Percentiles rank a stretch among this genome's conserved stretches.
phyloP scores from a whole-genome alignment of 2,329 filamentous ascomycete species.

The Arthrobotrys sphaeroides region DNA sequence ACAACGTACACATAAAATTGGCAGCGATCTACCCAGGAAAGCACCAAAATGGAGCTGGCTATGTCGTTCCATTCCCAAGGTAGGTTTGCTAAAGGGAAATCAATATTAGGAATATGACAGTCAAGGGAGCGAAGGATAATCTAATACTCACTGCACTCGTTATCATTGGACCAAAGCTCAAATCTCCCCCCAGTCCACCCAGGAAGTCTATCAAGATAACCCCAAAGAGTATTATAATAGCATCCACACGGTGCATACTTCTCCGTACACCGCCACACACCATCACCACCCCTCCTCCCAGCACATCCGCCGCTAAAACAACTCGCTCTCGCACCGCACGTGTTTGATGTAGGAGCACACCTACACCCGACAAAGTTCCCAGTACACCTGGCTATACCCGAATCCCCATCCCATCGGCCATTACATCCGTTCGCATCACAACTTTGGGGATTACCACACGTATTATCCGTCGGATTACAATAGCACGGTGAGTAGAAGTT shows the following conservation, averaged over 20 bases:
- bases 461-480: constrained; percentile 24
- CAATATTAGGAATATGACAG: neutral
- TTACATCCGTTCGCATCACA: constrained; percentile 21
- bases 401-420: constrained; percentile 17
- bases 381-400: constrained; percentile 5
- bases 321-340: constrained; percentile 13
- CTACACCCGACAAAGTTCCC: constrained; percentile 26
- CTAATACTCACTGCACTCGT: constrained; percentile 24
- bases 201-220: neutral
- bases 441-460: constrained; percentile 11
- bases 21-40: neutral
- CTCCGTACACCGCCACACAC: constrained; percentile 17
- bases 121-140: too few relatives aligned
- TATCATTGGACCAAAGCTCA: constrained; percentile 7
- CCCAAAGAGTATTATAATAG: constrained; percentile 12
- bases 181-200: neutral
- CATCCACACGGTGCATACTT: constrained; percentile 24
- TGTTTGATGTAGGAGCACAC: neutral
- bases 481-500: constrained; percentile 9
- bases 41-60: neutral
- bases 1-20: neutral
- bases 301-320: constrained; percentile 16
- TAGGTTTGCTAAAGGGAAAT: neutral
- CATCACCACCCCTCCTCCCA: constrained; percentile 16
- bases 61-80: constrained; percentile 14